Evolutionary conservation across 169 alveolate species (phyloP).

Genomic region (Cryptosporidium andersoni): DNA sequence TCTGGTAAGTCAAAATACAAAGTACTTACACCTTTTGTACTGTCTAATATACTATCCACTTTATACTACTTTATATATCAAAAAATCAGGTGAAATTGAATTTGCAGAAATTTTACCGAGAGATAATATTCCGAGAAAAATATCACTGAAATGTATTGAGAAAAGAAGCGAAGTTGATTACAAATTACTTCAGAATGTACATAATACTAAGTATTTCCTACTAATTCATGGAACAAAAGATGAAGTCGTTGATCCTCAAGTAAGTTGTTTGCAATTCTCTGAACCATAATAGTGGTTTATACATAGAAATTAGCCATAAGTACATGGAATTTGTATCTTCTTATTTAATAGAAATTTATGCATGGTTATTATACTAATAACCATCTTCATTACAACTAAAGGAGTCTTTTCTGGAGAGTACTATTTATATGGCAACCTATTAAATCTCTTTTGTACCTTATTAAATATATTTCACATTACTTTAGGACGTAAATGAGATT

Average conservation of each 20-base stretch:
- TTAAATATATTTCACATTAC: not conserved
- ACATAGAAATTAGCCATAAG: not conserved
- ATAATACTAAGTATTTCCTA: slow-evolving; percentile 40
- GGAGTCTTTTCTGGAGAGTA: too few species aligned
- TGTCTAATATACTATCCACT: too few species aligned
- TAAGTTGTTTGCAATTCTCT: not conserved
- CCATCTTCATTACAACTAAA: too few species aligned
- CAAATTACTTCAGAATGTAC: slow-evolving; percentile 17
- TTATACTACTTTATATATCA: not conserved
- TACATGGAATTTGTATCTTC: too few species aligned
- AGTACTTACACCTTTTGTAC: too few species aligned
- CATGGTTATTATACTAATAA: too few species aligned
- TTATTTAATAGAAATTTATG: too few species aligned
- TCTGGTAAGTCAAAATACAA: too few species aligned
- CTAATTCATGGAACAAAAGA: slow-evolving; percentile 61
- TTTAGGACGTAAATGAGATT: slow-evolving; percentile 60
- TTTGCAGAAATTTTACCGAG: slow-evolving; percentile 59
- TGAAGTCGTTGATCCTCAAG: slow-evolving; percentile 54
- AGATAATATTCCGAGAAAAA: slow-evolving; percentile 60
- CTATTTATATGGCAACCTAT: too few species aligned
- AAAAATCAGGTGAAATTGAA: slow-evolving; percentile 29
- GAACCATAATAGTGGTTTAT: not conserved
- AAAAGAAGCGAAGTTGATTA: slow-evolving; percentile 52
- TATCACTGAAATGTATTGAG: slow-evolving; percentile 47
- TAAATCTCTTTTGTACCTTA: too few species aligned